Conservation (phyloP, 306 rosid genomes). For the Pueraria montana region DNA sequence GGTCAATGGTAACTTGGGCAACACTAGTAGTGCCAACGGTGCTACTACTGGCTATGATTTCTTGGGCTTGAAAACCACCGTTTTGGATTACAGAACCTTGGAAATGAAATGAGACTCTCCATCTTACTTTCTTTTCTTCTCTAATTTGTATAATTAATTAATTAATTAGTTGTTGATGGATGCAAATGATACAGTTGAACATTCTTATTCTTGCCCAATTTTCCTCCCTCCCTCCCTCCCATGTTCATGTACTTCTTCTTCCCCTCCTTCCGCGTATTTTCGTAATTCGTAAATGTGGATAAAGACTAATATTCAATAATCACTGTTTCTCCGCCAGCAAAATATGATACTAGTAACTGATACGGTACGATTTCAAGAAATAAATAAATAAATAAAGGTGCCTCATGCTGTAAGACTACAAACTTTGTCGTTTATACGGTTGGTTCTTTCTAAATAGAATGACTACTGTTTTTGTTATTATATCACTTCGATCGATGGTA, state of each 20-base stretch:
- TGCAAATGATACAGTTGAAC: slow-evolving; percentile 42
- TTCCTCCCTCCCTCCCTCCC: neutral
- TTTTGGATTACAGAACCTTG: slow-evolving; percentile 77
- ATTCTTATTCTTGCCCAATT: neutral
- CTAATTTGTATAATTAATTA: slow-evolving; percentile 60
- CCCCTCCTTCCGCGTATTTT: neutral
- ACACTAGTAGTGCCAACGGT: slow-evolving; percentile 28
- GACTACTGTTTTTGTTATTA: neutral
- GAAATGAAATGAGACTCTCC: slow-evolving; percentile 65
- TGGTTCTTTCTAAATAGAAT: neutral
- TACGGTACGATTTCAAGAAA: too few relatives aligned
- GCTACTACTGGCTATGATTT: slow-evolving; percentile 60
- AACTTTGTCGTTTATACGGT: too few relatives aligned
- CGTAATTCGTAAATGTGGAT: neutral
- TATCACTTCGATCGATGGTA: neutral
- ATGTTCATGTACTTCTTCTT: neutral
- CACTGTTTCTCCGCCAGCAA: neutral
- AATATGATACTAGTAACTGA: neutral
- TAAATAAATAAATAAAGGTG: too few relatives aligned
- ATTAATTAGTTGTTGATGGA: slow-evolving; percentile 27
- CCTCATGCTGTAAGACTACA: too few relatives aligned
- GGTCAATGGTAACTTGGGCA: neutral
- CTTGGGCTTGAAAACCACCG: slow-evolving; percentile 65
- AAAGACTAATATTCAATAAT: neutral
- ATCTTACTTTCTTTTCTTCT: neutral